These are phyloP conservation scores for Erodium texanum DNA, from an alignment of 441 rosid species.

Conservation along the genomic window DNA sequence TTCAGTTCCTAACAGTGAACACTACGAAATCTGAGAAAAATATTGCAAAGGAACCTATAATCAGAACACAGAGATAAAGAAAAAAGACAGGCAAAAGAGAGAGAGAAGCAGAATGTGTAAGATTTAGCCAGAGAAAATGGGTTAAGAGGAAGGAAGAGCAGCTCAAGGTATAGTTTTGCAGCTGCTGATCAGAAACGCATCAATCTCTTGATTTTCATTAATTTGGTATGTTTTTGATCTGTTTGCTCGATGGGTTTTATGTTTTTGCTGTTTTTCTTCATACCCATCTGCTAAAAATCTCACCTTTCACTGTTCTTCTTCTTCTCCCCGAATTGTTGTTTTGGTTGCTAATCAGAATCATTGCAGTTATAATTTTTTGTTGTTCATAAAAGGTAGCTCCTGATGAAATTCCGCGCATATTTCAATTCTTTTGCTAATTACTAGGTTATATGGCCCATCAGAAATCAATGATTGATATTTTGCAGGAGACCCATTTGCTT, in stretches of 20 bases:
- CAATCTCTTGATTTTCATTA: slow-evolving; percentile 11
- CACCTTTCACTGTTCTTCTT: background rate
- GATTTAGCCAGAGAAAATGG: slow-evolving; percentile 35
- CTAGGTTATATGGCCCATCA: slow-evolving; percentile 4
- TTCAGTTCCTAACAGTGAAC: slow-evolving; percentile 2
- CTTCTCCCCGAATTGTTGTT: background rate
- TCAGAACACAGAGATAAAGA: slow-evolving; percentile 9
- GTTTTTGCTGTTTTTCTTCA: background rate
- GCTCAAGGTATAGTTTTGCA: slow-evolving; percentile 44
- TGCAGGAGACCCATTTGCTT: slow-evolving; percentile 28
- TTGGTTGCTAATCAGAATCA: background rate
- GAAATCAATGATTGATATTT: slow-evolving; percentile 11
- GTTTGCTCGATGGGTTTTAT: background rate
- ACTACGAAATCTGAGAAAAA: slow-evolving; percentile 30
- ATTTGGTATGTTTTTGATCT: slow-evolving; percentile 29
- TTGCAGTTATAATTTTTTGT: background rate
- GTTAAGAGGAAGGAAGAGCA: slow-evolving; percentile 39
- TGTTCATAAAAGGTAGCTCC: background rate
- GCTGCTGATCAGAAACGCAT: slow-evolving; percentile 35
- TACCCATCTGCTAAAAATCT: slow-evolving; percentile 1
- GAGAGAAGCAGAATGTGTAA: slow-evolving; percentile 8
- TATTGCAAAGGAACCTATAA: slow-evolving; percentile 26
- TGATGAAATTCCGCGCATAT: background rate
- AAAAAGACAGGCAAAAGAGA: slow-evolving; percentile 18
- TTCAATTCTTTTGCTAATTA: background rate